Evolutionary conservation across 2,329 filamentous ascomycete genomes (phyloP), one percentile per base, ranked within the genome.

Genomic region (Aspergillus clavatus): DNA sequence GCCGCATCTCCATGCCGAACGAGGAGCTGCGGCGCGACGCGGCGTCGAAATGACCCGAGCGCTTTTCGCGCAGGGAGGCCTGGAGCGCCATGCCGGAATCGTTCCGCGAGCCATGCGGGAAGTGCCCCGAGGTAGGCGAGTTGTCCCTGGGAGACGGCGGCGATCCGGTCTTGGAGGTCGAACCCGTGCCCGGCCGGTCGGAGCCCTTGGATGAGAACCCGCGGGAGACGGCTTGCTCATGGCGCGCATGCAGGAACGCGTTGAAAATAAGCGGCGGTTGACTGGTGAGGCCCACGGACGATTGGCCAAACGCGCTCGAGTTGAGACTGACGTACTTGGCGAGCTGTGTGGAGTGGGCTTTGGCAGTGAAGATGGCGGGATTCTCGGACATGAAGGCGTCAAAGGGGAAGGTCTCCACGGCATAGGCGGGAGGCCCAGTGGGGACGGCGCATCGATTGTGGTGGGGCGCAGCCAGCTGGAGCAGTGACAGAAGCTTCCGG

Each of bases 341-440:
- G 40, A 98, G 75, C 0, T 84, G 86, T 42, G 86, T 87, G 7
- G 81, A 77, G 5, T 80, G 72, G 1, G 90, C 78, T 53, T 78
- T 81, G 16, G 87, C 77, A 31, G 82, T 85, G 68, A 95, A 96
- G 3, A 95, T 76, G 1, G 84, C 78, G 24, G 84, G 78, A 53
- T 88, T 90, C 67, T 98, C 93, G 0, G 87, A 89, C 16, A 89
- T 86, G 63, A 95, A 96, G 2, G 87, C 80, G 64, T 97, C 88
- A 61, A 87, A 87, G 0, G 93, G 93, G 62, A 87, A 98, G 0
- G 90, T 86, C 68, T 98, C 93, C 44, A 95, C 82, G 3, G 89
- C 90, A 66, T 97, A 97, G 3, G 88, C 84, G 26, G 93, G 93
- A 16, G 93, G 89, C 0, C 91, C 93, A n/a, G 83, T 80, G 2